Percentiles rank a stretch among this genome's conserved stretches.
Evolutionary conservation across 2,329 filamentous ascomycete genomes (phyloP).

Genomic region (Rosellinia necatrix): DNA sequence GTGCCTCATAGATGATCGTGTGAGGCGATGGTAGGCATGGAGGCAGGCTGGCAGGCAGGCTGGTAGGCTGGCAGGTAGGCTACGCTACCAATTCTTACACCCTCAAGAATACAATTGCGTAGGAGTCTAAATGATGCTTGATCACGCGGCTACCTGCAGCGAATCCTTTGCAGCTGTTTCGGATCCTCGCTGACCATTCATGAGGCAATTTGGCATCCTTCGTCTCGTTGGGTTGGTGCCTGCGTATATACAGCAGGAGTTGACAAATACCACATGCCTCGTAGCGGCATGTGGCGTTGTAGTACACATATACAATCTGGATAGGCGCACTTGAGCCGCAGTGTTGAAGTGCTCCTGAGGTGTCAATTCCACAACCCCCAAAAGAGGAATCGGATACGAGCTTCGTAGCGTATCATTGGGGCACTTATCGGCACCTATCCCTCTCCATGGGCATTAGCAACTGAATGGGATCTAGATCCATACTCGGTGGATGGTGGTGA

Average conservation of each 20-base stretch:
- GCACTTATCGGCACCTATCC: too few species aligned
- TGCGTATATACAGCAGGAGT: neutral
- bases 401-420: too few species aligned
- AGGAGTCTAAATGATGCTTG: too few species aligned
- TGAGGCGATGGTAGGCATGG: neutral
- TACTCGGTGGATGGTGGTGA: neutral
- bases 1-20: too few species aligned
- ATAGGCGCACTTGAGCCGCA: neutral
- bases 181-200: neutral
- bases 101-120: too few species aligned
- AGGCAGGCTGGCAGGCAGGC: neutral
- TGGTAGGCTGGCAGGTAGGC: too few species aligned
- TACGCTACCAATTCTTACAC: too few species aligned
- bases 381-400: too few species aligned
- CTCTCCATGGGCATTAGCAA: too few species aligned
- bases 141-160: neutral
- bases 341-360: neutral
- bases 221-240: neutral
- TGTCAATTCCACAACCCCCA: too few species aligned
- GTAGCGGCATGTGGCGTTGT: neutral
- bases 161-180: neutral
- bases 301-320: neutral
- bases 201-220: neutral
- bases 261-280: slow-evolving; percentile 3
- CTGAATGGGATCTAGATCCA: too few species aligned